phyloP scores from a whole-genome alignment of 2,329 filamentous ascomycete genomes.

The Endocalyx cinctus region DNA sequence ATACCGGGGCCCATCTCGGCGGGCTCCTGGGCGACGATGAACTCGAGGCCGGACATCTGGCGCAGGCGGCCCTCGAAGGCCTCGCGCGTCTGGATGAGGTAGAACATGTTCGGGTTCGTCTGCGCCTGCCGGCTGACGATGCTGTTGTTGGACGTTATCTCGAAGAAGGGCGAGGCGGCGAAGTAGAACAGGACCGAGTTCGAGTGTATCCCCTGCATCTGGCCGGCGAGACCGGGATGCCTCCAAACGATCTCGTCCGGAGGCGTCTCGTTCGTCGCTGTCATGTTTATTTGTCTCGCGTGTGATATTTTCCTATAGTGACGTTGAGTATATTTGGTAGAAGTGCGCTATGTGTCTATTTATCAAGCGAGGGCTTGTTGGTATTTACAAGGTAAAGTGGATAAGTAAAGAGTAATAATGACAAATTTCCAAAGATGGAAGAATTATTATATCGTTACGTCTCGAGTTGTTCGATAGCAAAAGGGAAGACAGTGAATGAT shows the following conservation, averaged over 20 bases:
- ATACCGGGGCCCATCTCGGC: constrained; percentile 58
- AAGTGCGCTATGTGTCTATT: no score
- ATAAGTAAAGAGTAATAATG: no score
- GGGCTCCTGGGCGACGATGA: constrained; percentile 60
- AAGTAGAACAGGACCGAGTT: constrained; percentile 67
- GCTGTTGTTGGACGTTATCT: constrained; percentile 63
- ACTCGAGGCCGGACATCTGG: constrained; percentile 64
- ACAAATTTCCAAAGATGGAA: no score
- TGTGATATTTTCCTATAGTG: no score
- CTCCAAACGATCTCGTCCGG: constrained; percentile 67
- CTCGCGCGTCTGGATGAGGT: constrained; percentile 56
- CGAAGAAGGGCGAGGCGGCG: constrained; percentile 63
- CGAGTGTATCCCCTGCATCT: constrained; percentile 56
- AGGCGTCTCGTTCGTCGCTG: constrained; percentile 28
- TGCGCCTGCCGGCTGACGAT: constrained; percentile 58
- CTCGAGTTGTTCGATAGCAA: no score
- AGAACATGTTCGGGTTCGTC: constrained; percentile 55
- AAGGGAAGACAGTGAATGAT: no score
- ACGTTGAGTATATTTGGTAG: no score
- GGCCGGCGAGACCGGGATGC: constrained; percentile 42
- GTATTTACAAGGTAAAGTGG: no score
- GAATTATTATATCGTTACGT: no score
- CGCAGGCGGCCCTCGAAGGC: constrained; percentile 58
- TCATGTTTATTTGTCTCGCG: constrained; percentile 12
- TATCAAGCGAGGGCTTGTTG: no score